Evolutionary conservation across 306 rosid species (phyloP).

Genomic region (Begonia masoniana): DNA sequence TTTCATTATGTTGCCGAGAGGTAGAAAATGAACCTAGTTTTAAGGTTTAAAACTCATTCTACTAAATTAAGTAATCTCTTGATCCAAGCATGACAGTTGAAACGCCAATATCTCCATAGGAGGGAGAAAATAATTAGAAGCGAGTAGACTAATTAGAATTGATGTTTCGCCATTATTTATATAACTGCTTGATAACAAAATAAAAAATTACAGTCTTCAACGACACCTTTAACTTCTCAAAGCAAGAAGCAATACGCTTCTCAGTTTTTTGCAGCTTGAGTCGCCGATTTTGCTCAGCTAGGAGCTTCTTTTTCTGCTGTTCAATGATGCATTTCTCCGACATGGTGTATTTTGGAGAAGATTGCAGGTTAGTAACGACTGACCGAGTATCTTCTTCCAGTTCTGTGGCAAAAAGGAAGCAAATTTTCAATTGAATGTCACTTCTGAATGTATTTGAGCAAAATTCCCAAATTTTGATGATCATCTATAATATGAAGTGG

Average conservation of each 20-base stretch:
- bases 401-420: slow-evolving; percentile 28
- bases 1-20: too few species aligned
- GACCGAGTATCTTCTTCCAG: slow-evolving; percentile 37
- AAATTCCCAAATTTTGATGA: slow-evolving; percentile 18
- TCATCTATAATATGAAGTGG: slow-evolving; percentile 18
- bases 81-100: too few species aligned
- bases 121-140: too few species aligned
- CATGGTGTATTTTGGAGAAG: slow-evolving; percentile 71
- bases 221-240: slow-evolving; percentile 71
- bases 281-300: slow-evolving; percentile 48
- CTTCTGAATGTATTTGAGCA: slow-evolving; percentile 11
- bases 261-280: slow-evolving; percentile 69
- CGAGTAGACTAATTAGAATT: too few species aligned
- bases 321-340: slow-evolving; percentile 82
- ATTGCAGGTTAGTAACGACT: slow-evolving; percentile 29
- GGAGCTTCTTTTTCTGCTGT: slow-evolving; percentile 61
- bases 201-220: too few species aligned
- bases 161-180: too few species aligned
- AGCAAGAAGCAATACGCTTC: slow-evolving; percentile 51
- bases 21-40: too few species aligned
- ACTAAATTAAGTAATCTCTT: too few species aligned
- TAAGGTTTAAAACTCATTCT: too few species aligned
- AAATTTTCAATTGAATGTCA: slow-evolving; percentile 18
- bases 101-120: too few species aligned
- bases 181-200: too few species aligned